Evolutionary conservation across 129 eudicot genomes (phyloP), one percentile per base, ranked within the genome.

Genomic region (Escallonia herrerae): DNA sequence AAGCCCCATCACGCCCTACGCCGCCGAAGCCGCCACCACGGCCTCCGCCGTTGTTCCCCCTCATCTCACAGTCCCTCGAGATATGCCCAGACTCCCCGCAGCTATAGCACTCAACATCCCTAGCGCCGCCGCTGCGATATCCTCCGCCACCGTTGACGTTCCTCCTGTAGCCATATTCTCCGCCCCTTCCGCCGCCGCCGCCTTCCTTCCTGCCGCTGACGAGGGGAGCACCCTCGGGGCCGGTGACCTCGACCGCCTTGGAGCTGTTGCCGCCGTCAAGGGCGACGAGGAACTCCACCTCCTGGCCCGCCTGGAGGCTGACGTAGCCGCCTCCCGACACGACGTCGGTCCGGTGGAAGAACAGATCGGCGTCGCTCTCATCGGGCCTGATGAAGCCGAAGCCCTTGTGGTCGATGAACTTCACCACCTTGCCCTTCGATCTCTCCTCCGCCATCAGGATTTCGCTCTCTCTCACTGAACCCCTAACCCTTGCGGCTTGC

Each of bases 381-480:
- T 87, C 90, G 40, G 95, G 88, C 53, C 72, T 76, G 83, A 84
- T 91, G 70, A 91, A 91, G 5, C 95, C 97, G 73, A 48, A 82
- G 4, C 95, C 97, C 66, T 90, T 82, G 63, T 15, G 60, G 53
- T 81, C 83, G 43, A 67, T 56, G 67, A 87, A 90, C 38, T 79
- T 72, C 12, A 74, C 44, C 41, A 90, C 97, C 4, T 69, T 82
- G 3, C 97, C 97, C 1, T 77, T 74, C 2, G 84, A 77, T 76
- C 77, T 72, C 56, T 83, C 87, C 57, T 78, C 86, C 75, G 84
- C 96, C 96, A 89, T 85, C 72, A 76, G 48, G 38, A 37, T 10
- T 2, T 22, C 14, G 7, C 2, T 64, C 40, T 58, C 7, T 15
- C 64, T 60, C 6, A 22, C 33, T 1, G 33, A 22, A 22, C 33